A percentile compares a stretch with the other conserved stretches of the same genome.
Evolutionary conservation across 805 yeast genomes (phyloP).

Genomic region (Vanderwaltozyma yarrowii): DNA sequence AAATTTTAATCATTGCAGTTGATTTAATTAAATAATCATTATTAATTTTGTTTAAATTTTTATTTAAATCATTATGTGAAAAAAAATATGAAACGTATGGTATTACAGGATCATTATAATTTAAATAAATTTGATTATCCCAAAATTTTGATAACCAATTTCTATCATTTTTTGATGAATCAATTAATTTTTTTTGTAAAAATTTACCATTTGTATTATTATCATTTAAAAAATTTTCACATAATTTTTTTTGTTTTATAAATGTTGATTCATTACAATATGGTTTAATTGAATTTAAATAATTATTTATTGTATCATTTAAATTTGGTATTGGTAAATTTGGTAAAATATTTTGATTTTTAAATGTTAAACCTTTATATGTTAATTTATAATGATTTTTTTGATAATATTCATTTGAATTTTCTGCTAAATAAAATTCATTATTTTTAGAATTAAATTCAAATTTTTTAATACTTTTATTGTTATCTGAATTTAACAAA

Average conservation of each 20-base stretch:
- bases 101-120: conserved; percentile 87
- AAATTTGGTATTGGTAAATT: conserved; percentile 80
- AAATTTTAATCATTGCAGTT: conserved; percentile 57
- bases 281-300: conserved; percentile 67
- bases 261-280: conserved; percentile 55
- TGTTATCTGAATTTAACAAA: background rate
- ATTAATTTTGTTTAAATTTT: conserved; percentile 15
- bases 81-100: conserved; percentile 90
- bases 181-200: conserved; percentile 55
- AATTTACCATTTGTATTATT: conserved; percentile 53
- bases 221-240: conserved; percentile 62
- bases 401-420: conserved; percentile 4
- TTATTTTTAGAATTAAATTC: conserved; percentile 2
- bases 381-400: background rate
- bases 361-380: conserved; percentile 57
- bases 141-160: conserved; percentile 91
- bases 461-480: background rate
- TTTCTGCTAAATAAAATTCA: conserved; percentile 1
- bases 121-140: conserved; percentile 89
- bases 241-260: conserved; percentile 59
- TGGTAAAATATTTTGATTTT: conserved; percentile 67
- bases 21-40: conserved; percentile 63
- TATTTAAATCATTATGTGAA: conserved; percentile 57
- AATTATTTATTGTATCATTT: conserved; percentile 56
- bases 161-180: conserved; percentile 39